A percentile compares a stretch with the other conserved stretches of the same genome.
Evolutionary conservation across 768 basidiomycete genomes (phyloP).

Genomic region (Lepiota brunneoincarnata): DNA sequence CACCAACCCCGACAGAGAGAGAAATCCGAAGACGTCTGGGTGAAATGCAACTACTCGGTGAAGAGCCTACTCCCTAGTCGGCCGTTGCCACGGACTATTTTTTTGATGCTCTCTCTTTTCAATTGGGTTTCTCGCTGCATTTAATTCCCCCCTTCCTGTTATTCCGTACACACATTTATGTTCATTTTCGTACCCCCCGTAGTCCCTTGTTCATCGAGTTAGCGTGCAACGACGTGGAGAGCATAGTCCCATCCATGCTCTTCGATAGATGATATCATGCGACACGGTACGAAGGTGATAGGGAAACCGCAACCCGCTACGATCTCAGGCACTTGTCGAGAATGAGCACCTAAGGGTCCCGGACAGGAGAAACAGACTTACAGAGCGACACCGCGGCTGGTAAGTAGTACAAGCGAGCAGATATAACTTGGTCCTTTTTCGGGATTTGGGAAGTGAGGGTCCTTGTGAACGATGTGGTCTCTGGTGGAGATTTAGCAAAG

Average conservation of each 20-base stretch:
- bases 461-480: background rate
- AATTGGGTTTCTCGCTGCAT: conserved; percentile 1
- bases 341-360: background rate
- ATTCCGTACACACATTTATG: background rate
- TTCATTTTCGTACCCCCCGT: too few species aligned
- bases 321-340: background rate
- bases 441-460: background rate
- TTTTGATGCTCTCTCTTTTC: background rate
- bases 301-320: conserved; percentile 21
- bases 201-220: background rate
- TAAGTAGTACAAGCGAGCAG: conserved; percentile 47
- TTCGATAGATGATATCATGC: conserved; percentile 39
- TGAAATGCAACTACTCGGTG: conserved; percentile 73
- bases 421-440: conserved; percentile 22
- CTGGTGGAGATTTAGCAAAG: background rate
- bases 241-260: conserved; percentile 55
- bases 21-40: conserved; percentile 81
- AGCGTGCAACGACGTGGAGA: conserved; percentile 39
- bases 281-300: conserved; percentile 51
- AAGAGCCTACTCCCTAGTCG: conserved; percentile 49
- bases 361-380: conserved; percentile 18
- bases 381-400: conserved; percentile 24
- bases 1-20: conserved; percentile 89
- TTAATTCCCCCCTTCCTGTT: background rate
- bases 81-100: conserved; percentile 1